Percentiles rank a stretch among this genome's conserved stretches.
Evolutionary conservation across 1,139 yeast species (phyloP).

Genomic region (Arxiozyma heterogenica): DNA sequence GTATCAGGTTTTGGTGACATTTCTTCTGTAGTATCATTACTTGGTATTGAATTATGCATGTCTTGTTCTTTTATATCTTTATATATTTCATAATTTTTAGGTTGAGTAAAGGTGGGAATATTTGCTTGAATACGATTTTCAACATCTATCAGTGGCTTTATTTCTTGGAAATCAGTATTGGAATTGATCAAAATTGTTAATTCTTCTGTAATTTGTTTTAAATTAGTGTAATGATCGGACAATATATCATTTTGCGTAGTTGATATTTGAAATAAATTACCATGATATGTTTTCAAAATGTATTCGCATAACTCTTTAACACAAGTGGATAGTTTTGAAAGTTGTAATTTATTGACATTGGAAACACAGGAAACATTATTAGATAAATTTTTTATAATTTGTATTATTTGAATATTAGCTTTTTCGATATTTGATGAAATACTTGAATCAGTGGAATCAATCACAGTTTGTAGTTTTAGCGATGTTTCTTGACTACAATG

Average conservation of each 20-base stretch:
- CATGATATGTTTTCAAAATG: conserved; percentile 7
- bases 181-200: not conserved
- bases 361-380: not conserved
- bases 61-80: conserved; percentile 8
- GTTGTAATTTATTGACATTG: not conserved
- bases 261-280: conserved; percentile 11
- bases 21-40: not conserved
- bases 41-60: not conserved
- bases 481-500: not conserved
- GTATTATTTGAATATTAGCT: not conserved
- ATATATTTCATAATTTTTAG: conserved; percentile 9
- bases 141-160: not conserved
- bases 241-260: conserved; percentile 12
- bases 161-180: not conserved
- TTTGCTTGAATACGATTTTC: conserved; percentile 1
- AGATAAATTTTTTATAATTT: not conserved
- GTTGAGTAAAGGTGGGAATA: conserved; percentile 13
- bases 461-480: not conserved
- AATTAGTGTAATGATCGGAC: conserved; percentile 2
- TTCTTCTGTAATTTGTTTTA: conserved; percentile 2
- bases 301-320: conserved; percentile 3
- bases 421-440: not conserved
- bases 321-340: not conserved
- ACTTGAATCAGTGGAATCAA: not conserved
- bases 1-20: conserved; percentile 7